Percentiles rank a stretch among this genome's conserved stretches.
These are phyloP conservation scores for Trichosporon asahii DNA, from an alignment of 1,284 basidiomycete genomes.

Conservation along the genomic window DNA sequence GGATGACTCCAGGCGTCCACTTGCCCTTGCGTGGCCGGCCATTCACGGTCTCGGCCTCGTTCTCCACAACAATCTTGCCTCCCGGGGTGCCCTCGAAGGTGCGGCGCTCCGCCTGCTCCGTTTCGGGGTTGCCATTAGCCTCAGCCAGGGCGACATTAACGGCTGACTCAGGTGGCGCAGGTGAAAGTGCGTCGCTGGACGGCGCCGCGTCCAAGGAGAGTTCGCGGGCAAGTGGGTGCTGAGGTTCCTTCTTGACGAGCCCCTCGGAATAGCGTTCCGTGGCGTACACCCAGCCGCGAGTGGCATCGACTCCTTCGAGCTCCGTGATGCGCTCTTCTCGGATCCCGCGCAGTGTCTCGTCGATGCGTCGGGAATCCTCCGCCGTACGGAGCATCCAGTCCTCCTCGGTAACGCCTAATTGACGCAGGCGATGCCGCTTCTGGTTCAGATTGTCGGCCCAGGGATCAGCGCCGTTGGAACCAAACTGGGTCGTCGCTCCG, in stretches of 20 bases:
- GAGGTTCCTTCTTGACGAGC: constrained; percentile 10
- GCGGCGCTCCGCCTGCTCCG: constrained; percentile 1
- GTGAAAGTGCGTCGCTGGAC: constrained; percentile 19
- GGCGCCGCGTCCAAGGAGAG: constrained; percentile 18
- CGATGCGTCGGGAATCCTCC: constrained; percentile 61
- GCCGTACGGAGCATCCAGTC: constrained; percentile 86
- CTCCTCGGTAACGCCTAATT: constrained; percentile 72
- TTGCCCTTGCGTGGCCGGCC: constrained; percentile 19
- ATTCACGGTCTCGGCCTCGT: constrained; percentile 20
- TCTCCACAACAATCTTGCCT: constrained; percentile 34
- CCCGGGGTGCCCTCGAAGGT: constrained; percentile 10
- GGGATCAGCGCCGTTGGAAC: constrained; percentile 72
- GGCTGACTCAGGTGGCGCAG: constrained; percentile 19
- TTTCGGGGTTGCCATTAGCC: constrained; percentile 8
- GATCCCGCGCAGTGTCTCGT: constrained; percentile 62
- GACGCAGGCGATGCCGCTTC: constrained; percentile 43
- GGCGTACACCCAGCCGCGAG: constrained; percentile 39
- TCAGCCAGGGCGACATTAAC: constrained; percentile 13
- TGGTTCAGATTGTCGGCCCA: constrained; percentile 77
- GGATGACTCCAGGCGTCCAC: constrained; percentile 36
- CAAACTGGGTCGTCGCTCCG: constrained; percentile 83
- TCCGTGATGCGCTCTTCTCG: constrained; percentile 60
- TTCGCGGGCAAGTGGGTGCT: constrained; percentile 23
- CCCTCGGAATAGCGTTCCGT: constrained; percentile 25
- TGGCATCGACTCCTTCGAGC: constrained; percentile 42